phyloP scores from a whole-genome alignment of 495 filamentous ascomycete genomes.

The Hyaloscypha variabilis region DNA sequence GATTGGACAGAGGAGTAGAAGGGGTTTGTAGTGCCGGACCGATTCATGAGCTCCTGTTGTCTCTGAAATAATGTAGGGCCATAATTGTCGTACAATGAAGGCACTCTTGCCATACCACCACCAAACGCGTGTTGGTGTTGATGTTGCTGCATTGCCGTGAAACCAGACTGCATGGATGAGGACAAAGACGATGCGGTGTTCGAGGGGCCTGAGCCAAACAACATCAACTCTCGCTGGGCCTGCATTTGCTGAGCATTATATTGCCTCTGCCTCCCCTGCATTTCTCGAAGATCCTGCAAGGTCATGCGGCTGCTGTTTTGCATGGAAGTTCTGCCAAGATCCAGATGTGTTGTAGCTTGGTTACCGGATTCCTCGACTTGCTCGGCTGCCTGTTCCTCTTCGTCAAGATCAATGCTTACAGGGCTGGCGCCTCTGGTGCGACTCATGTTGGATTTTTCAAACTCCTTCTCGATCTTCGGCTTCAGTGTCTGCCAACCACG shows the following conservation, averaged over 20 bases:
- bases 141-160: not conserved
- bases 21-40: not conserved
- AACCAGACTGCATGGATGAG: not conserved
- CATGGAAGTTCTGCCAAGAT: not conserved
- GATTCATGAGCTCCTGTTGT: not conserved
- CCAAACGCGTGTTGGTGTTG: not conserved
- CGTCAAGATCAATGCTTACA: not conserved
- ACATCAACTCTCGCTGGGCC: not conserved
- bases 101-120: not conserved
- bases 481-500: slow-evolving; percentile 32
- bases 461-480: slow-evolving; percentile 32
- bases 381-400: not conserved
- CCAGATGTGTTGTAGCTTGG: not conserved
- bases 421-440: not conserved
- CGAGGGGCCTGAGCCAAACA: not conserved
- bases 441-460: slow-evolving; percentile 18
- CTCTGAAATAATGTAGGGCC: not conserved
- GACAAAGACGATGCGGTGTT: not conserved
- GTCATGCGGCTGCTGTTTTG: not conserved
- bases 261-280: not conserved
- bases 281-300: not conserved
- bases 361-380: not conserved
- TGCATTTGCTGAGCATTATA: not conserved
- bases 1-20: not conserved
- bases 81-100: not conserved